Evolutionary conservation across 2,329 filamentous ascomycete species (phyloP).

Genomic region (Domatiomyces catenatus): DNA sequence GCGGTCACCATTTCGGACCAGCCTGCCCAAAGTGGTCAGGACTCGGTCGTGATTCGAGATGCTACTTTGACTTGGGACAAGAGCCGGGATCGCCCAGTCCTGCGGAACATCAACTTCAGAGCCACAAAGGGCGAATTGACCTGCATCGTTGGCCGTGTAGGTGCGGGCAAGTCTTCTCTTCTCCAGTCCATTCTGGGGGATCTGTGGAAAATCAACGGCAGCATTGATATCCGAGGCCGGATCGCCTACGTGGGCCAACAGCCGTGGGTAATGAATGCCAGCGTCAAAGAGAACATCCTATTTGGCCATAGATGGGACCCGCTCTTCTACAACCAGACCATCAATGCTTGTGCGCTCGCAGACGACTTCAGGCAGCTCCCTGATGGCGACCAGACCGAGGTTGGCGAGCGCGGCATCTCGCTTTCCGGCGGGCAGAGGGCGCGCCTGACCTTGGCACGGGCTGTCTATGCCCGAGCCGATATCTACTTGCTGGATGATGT

Average conservation of each 20-base stretch:
- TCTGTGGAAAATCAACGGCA: conserved; percentile 73
- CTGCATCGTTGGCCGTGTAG: conserved; percentile 88
- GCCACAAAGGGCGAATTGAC: conserved; percentile 86
- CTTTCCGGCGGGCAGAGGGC: conserved; percentile 93
- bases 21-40: conserved; percentile 63
- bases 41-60: conserved; percentile 67
- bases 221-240: conserved; percentile 65
- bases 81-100: conserved; percentile 49
- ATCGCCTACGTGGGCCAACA: conserved; percentile 87
- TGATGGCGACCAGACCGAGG: conserved; percentile 90
- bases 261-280: conserved; percentile 95
- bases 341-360: conserved; percentile 75
- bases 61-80: conserved; percentile 92
- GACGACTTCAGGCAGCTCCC: conserved; percentile 88
- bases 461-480: conserved; percentile 93
- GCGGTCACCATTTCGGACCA: conserved; percentile 54
- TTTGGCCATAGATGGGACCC: conserved; percentile 92
- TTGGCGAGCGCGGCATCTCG: conserved; percentile 92
- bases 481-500: conserved; percentile 90
- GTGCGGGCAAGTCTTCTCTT: conserved; percentile 84
- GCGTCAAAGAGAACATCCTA: conserved; percentile 89
- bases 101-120: conserved; percentile 74
- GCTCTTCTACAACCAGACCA: conserved; percentile 81
- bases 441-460: conserved; percentile 75
- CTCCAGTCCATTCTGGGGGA: conserved; percentile 80